phyloP scores from a whole-genome alignment of 257 asterid genomes.

The Rhazya stricta region DNA sequence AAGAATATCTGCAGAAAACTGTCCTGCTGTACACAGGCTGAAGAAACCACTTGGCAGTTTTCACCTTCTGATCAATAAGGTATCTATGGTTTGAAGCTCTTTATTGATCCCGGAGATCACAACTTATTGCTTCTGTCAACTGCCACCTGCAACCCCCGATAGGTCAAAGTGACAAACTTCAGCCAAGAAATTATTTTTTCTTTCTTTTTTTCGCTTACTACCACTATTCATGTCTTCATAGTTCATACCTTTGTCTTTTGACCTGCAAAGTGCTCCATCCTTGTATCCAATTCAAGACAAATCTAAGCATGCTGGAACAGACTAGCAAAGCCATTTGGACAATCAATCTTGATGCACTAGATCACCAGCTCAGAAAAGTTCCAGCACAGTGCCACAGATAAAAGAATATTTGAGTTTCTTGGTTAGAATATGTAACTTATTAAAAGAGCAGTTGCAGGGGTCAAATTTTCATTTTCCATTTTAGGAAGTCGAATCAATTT shows the following conservation, averaged over 20 bases:
- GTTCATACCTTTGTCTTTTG: not conserved
- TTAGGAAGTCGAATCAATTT: constrained; percentile 29
- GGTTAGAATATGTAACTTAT: no score
- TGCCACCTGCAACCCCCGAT: no score
- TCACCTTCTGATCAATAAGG: not conserved
- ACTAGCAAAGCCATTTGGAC: no score
- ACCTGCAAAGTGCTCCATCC: not conserved
- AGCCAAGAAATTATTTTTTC: not conserved
- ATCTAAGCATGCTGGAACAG: no score
- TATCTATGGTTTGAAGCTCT: not conserved
- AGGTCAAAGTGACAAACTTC: no score
- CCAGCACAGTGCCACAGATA: no score
- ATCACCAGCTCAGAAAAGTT: no score
- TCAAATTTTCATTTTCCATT: constrained; percentile 25
- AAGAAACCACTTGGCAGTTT: not conserved
- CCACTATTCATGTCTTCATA: not conserved
- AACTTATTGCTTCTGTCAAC: not conserved
- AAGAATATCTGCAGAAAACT: not conserved
- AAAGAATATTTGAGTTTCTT: no score
- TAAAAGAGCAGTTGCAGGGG: not conserved
- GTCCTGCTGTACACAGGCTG: not conserved
- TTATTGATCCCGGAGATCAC: not conserved
- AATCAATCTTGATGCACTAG: no score
- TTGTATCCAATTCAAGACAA: no score
- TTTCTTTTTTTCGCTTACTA: not conserved